Conservation (phyloP, 768 basidiomycete genomes). For the Pulveroboletus sp. region DNA sequence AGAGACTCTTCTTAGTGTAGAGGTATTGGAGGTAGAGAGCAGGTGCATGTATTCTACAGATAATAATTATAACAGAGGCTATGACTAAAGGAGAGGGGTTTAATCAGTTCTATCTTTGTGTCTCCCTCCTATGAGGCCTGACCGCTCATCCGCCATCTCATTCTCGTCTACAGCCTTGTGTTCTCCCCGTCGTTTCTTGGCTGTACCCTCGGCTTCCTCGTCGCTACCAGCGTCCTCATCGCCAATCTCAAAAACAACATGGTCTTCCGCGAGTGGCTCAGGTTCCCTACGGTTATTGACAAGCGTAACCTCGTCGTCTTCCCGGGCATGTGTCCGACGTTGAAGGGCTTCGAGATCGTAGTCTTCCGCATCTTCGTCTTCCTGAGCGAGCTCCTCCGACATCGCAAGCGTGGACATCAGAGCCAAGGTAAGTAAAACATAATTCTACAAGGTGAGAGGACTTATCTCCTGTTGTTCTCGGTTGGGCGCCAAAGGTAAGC, state of each 20-base stretch:
- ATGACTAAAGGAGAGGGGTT: constrained; percentile 9
- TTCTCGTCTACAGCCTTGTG: constrained; percentile 47
- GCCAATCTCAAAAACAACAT: constrained; percentile 88
- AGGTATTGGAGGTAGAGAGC: not conserved
- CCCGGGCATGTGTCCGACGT: constrained; percentile 45
- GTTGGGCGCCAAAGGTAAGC: constrained; percentile 93
- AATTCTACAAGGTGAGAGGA: constrained; percentile 16
- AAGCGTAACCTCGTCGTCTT: constrained; percentile 67
- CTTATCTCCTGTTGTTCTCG: constrained; percentile 83
- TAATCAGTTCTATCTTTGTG: constrained; percentile 36
- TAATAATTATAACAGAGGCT: constrained; percentile 19
- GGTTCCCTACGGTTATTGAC: constrained; percentile 57
- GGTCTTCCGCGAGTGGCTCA: constrained; percentile 52
- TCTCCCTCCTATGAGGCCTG: constrained; percentile 56
- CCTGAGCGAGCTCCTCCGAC: constrained; percentile 95
- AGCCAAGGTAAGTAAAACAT: constrained; percentile 18
- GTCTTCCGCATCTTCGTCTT: constrained; percentile 90
- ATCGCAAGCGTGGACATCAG: constrained; percentile 72
- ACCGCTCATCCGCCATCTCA: constrained; percentile 51
- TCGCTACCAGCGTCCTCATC: constrained; percentile 71
- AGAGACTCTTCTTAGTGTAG: constrained; percentile 44
- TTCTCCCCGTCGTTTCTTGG: constrained; percentile 47
- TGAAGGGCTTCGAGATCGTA: constrained; percentile 82
- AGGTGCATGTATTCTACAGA: constrained; percentile 36
- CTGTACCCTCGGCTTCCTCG: constrained; percentile 50